These are phyloP conservation scores for Penicillium paradoxum DNA, from an alignment of 495 filamentous ascomycete genomes.

Conservation along the genomic window DNA sequence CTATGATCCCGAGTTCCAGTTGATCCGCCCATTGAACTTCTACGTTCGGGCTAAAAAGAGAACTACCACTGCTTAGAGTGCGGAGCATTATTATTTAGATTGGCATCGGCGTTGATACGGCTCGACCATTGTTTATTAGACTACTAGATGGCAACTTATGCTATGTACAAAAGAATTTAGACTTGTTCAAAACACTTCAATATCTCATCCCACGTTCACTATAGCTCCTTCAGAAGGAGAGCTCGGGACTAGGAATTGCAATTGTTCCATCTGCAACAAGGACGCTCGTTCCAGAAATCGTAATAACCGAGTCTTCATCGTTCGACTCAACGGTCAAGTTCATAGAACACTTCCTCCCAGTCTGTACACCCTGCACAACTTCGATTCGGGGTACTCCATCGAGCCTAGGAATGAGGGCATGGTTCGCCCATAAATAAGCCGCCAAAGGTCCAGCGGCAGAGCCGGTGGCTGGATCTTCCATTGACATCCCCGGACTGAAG, in stretches of 20 bases:
- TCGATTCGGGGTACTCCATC: background rate
- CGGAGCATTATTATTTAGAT: background rate
- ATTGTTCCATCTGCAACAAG: background rate
- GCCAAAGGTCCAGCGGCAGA: slow-evolving; percentile 1
- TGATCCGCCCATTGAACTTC: slow-evolving; percentile 50
- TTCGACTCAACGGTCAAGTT: background rate
- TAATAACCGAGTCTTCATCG: background rate
- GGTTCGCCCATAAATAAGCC: slow-evolving; percentile 1
- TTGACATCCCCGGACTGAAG: slow-evolving; percentile 15
- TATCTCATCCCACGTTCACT: background rate
- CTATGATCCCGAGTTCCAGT: slow-evolving; percentile 53
- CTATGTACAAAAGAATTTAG: background rate
- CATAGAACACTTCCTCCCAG: slow-evolving; percentile 1
- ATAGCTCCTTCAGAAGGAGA: background rate
- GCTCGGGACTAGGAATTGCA: background rate
- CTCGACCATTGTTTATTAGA: background rate
- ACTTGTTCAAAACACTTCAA: background rate
- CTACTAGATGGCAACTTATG: background rate
- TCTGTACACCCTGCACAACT: background rate
- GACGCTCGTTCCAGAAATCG: background rate
- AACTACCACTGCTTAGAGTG: background rate
- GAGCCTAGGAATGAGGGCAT: background rate
- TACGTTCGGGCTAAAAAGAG: slow-evolving; percentile 42
- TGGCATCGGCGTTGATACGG: background rate
- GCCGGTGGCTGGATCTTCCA: slow-evolving; percentile 11